A percentile compares a stretch with the other conserved stretches of the same genome.
phyloP scores from a whole-genome alignment of 345 rosid species.

The Cardiospermum halicacabum region DNA sequence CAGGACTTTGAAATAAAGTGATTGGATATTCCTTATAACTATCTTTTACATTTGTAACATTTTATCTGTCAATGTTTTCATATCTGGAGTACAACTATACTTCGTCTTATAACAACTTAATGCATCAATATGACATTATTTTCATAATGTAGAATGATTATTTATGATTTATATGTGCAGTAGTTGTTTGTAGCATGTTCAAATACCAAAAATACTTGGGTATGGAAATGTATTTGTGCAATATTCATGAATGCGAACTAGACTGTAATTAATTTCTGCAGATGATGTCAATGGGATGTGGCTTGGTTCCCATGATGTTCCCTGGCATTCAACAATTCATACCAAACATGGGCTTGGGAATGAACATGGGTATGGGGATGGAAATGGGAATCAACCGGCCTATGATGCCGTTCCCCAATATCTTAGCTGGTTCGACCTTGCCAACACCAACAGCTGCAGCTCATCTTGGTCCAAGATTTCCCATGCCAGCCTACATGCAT shows the following conservation, averaged over 20 bases:
- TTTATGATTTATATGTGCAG: background rate
- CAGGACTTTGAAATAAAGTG: background rate
- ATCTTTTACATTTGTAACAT: background rate
- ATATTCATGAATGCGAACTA: slow-evolving; percentile 13
- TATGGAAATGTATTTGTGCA: slow-evolving; percentile 2
- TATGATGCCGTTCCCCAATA: slow-evolving; percentile 74
- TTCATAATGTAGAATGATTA: slow-evolving; percentile 4
- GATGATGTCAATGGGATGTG: slow-evolving; percentile 91
- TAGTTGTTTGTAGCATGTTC: background rate
- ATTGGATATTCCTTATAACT: background rate
- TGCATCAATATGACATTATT: background rate
- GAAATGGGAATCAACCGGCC: slow-evolving; percentile 54
- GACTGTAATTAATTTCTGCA: slow-evolving; percentile 27
- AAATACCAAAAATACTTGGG: background rate
- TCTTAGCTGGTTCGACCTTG: slow-evolving; percentile 49
- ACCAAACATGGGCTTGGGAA: slow-evolving; percentile 64
- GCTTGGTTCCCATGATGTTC: slow-evolving; percentile 75
- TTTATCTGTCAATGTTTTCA: background rate
- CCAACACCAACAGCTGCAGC: slow-evolving; percentile 50
- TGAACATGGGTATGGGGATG: slow-evolving; percentile 54
- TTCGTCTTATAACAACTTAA: background rate
- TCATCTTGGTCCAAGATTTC: slow-evolving; percentile 54
- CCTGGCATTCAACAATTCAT: slow-evolving; percentile 59
- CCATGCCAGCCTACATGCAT: slow-evolving; percentile 54
- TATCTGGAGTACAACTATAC: background rate